Evolutionary conservation across 2,329 filamentous ascomycete species (phyloP).

Genomic region (Fusarium brevicatenulatum): DNA sequence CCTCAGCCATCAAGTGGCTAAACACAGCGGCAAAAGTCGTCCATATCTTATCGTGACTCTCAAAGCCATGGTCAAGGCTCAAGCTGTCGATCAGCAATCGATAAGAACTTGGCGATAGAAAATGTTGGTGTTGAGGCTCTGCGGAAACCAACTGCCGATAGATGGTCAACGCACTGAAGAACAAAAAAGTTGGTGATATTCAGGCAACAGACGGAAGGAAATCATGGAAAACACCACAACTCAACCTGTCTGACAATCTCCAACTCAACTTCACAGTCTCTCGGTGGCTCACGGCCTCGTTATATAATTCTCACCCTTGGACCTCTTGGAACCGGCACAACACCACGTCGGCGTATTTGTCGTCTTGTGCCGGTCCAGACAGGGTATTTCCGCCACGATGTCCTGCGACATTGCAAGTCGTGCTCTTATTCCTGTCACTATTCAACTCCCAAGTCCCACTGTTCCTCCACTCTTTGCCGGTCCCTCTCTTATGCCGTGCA

Average conservation of each 20-base stretch:
- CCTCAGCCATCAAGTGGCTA: background rate
- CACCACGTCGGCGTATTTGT: slow-evolving; percentile 30
- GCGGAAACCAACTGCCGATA: slow-evolving; percentile 29
- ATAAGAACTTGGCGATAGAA: slow-evolving; percentile 15
- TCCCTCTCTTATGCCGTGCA: slow-evolving; percentile 23
- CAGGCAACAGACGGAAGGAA: background rate
- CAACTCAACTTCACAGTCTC: background rate
- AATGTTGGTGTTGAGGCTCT: slow-evolving; percentile 34
- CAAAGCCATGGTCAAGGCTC: background rate
- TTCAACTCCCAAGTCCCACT: slow-evolving; percentile 30
- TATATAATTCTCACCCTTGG: slow-evolving; percentile 30
- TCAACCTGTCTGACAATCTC: background rate
- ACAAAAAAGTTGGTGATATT: background rate
- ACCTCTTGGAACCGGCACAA: slow-evolving; percentile 4
- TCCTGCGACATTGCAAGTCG: slow-evolving; percentile 28
- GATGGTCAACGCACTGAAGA: slow-evolving; percentile 1
- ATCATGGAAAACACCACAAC: slow-evolving; percentile 10
- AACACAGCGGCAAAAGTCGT: background rate
- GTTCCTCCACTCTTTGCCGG: slow-evolving; percentile 37
- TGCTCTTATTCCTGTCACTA: slow-evolving; percentile 15
- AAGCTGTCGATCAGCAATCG: slow-evolving; percentile 16
- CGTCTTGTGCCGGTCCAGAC: slow-evolving; percentile 33
- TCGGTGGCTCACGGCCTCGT: slow-evolving; percentile 22
- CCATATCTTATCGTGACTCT: slow-evolving; percentile 26
- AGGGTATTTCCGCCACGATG: slow-evolving; percentile 37